A percentile compares a stretch with the other conserved stretches of the same genome.
Conservation (phyloP, 2,329 filamentous ascomycete species). For the Phialemoniopsis sp. region DNA sequence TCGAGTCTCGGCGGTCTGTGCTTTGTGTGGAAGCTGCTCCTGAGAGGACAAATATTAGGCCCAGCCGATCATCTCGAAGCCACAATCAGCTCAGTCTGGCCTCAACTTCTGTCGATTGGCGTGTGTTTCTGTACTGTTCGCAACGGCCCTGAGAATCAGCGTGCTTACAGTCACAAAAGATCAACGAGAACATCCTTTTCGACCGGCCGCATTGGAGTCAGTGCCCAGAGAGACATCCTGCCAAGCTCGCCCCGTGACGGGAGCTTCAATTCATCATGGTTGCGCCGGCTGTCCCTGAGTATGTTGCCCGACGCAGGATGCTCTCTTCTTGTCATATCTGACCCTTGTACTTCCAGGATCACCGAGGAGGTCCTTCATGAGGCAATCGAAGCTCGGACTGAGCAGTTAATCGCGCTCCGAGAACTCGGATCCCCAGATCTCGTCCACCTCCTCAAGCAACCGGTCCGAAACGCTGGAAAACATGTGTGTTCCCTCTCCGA, state of each 20-base stretch:
- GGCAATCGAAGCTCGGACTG: slow-evolving; percentile 87
- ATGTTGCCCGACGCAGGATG: slow-evolving; percentile 24
- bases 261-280: slow-evolving; percentile 49
- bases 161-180: too few relatives aligned
- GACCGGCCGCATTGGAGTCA: not conserved
- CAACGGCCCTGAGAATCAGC: too few relatives aligned
- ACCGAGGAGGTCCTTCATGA: slow-evolving; percentile 91
- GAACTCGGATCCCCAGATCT: slow-evolving; percentile 95
- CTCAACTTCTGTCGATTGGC: too few relatives aligned
- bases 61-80: too few relatives aligned
- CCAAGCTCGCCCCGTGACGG: slow-evolving; percentile 4
- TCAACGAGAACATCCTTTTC: not conserved
- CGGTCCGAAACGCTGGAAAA: slow-evolving; percentile 51
- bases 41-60: too few relatives aligned
- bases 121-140: too few relatives aligned
- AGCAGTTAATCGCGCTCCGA: slow-evolving; percentile 77
- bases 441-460: slow-evolving; percentile 85
- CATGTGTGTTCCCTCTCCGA: slow-evolving; percentile 33
- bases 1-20: too few relatives aligned
- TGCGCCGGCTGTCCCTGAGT: slow-evolving; percentile 74
- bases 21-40: too few relatives aligned
- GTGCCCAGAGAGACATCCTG: too few relatives aligned
- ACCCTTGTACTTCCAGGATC: slow-evolving; percentile 53
- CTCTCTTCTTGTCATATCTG: slow-evolving; percentile 9
- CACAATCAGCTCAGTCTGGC: too few relatives aligned